Percentiles rank a stretch among this genome's conserved stretches.
These are phyloP conservation scores for Penicillium paradoxum DNA, from an alignment of 495 filamentous ascomycete species.

Conservation along the genomic window DNA sequence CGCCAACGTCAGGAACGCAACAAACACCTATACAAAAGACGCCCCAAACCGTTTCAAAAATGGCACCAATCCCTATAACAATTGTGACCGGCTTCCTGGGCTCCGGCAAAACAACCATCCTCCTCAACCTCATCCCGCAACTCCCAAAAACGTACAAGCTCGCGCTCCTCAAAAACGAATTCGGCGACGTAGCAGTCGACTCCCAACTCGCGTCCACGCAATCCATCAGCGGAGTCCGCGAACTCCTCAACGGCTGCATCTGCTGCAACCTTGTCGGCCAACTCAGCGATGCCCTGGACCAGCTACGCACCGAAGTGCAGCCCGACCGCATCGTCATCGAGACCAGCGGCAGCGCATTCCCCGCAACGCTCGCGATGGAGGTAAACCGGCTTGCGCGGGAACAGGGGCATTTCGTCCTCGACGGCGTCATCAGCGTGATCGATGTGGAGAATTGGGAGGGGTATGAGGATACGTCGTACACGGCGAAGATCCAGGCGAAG, in stretches of 20 bases:
- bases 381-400: constrained; percentile 71
- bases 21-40: neutral
- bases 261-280: constrained; percentile 97
- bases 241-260: constrained; percentile 93
- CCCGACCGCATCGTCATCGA: constrained; percentile 92
- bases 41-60: constrained; percentile 11
- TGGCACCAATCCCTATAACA: constrained; percentile 78
- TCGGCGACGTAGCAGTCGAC: constrained; percentile 91
- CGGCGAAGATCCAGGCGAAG: constrained; percentile 75
- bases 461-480: constrained; percentile 87
- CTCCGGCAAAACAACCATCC: constrained; percentile 88
- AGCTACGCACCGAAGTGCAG: constrained; percentile 53
- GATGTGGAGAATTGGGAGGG: constrained; percentile 98
- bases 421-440: constrained; percentile 88
- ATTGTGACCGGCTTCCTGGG: constrained; percentile 94
- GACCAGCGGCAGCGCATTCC: constrained; percentile 83
- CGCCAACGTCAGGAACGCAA: neutral
- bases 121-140: constrained; percentile 85
- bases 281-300: constrained; percentile 69
- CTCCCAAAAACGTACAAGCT: constrained; percentile 72
- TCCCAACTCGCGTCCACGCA: constrained; percentile 76
- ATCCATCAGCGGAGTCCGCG: constrained; percentile 82
- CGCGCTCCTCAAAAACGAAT: constrained; percentile 97
- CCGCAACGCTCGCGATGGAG: constrained; percentile 86
- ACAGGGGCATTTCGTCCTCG: constrained; percentile 61